phyloP scores from a whole-genome alignment of 2,329 filamentous ascomycete genomes.

The Paracorniculantispora psalliotae region DNA sequence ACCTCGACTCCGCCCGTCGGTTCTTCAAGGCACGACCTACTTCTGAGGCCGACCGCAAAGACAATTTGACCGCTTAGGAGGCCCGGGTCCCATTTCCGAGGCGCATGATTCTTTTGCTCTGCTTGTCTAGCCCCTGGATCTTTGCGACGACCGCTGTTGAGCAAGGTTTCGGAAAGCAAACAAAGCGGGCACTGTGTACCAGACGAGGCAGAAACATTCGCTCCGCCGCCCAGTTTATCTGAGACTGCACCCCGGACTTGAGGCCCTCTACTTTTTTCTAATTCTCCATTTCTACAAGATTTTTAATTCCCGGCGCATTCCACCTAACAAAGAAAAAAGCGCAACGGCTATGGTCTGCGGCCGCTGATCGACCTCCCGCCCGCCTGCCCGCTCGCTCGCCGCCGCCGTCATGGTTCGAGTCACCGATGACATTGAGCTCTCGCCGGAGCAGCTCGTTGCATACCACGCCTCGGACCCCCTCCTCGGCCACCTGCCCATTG shows the following conservation, averaged over 20 bases:
- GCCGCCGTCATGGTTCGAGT: slow-evolving; percentile 71
- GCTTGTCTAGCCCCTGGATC: not conserved
- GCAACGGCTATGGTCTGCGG: slow-evolving; percentile 22
- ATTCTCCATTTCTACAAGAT: not conserved
- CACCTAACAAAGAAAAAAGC: not conserved
- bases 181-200: not conserved
- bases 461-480: slow-evolving; percentile 86
- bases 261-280: not conserved
- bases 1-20: not conserved
- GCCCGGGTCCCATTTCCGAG: not conserved
- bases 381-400: not conserved
- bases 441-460: slow-evolving; percentile 75
- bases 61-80: not conserved
- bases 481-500: slow-evolving; percentile 72
- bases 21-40: not conserved
- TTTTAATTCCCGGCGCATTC: not conserved
- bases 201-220: not conserved
- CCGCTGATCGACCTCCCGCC: slow-evolving; percentile 16
- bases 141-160: not conserved
- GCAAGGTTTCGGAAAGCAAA: not conserved
- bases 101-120: not conserved
- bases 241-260: not conserved
- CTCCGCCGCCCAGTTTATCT: slow-evolving; percentile 8
- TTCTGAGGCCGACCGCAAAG: not conserved
- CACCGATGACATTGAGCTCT: slow-evolving; percentile 71